Percentiles rank a stretch among this genome's conserved stretches.
Evolutionary conservation across 2,329 filamentous ascomycete genomes (phyloP).

Genomic region (Venturia aucupariae): DNA sequence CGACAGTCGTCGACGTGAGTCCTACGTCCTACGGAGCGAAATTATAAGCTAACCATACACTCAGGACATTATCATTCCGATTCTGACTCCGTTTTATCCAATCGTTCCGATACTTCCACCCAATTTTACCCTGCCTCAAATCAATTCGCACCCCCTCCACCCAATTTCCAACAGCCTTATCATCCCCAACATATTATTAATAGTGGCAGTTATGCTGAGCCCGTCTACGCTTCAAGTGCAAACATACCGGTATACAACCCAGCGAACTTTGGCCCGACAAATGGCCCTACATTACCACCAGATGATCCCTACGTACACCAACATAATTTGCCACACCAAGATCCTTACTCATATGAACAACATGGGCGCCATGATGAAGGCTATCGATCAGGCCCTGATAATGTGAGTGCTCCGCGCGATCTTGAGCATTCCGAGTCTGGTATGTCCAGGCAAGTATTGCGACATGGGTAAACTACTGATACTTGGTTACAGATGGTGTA

Average conservation of each 20-base stretch:
- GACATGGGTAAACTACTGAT: conserved; percentile 13
- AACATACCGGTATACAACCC: conserved; percentile 30
- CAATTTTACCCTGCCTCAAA: conserved; percentile 36
- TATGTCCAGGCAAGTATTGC: conserved; percentile 23
- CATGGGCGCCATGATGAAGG: conserved; percentile 17
- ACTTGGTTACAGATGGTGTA: conserved; percentile 21
- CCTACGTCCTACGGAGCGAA: neutral
- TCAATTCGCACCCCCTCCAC: conserved; percentile 41
- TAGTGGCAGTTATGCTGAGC: conserved; percentile 11
- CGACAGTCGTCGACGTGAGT: conserved; percentile 36
- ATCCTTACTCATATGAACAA: conserved; percentile 20
- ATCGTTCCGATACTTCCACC: conserved; percentile 18
- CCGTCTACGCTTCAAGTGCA: conserved; percentile 22
- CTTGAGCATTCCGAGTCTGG: conserved; percentile 26
- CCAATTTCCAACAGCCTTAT: conserved; percentile 18
- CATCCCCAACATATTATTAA: conserved; percentile 4
- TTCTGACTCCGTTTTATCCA: conserved; percentile 26
- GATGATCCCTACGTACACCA: conserved; percentile 11
- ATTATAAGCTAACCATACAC: conserved; percentile 4
- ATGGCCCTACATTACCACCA: conserved; percentile 14
- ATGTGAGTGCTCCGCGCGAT: conserved; percentile 40
- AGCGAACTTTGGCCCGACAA: conserved; percentile 34
- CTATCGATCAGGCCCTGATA: conserved; percentile 31
- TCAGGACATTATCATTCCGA: conserved; percentile 22
- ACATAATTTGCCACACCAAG: conserved; percentile 14